phyloP scores from a whole-genome alignment of 768 basidiomycete species.

The Boletus rufocinnamomeus region DNA sequence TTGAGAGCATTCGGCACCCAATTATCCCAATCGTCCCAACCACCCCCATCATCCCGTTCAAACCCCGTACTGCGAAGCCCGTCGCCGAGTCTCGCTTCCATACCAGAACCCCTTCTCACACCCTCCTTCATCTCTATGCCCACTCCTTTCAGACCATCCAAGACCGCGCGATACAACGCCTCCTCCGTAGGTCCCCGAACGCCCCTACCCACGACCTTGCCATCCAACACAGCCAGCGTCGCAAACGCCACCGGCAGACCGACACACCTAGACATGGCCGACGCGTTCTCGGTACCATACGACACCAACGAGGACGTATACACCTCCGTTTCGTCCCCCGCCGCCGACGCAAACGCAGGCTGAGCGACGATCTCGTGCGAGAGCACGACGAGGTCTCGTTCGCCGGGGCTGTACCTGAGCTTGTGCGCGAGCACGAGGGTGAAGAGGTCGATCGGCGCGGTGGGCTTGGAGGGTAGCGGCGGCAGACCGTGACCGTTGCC shows the following conservation, averaged over 20 bases:
- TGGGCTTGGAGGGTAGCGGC: slow-evolving; percentile 43
- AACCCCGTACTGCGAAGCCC: slow-evolving; percentile 22
- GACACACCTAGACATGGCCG: slow-evolving; percentile 91
- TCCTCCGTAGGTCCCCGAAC: slow-evolving; percentile 67
- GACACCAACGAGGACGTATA: slow-evolving; percentile 68
- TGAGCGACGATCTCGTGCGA: slow-evolving; percentile 75
- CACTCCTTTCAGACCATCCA: slow-evolving; percentile 57
- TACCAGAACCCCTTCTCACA: slow-evolving; percentile 43
- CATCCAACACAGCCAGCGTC: slow-evolving; percentile 69
- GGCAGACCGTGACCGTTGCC: no score
- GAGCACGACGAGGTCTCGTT: slow-evolving; percentile 87
- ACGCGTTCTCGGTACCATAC: slow-evolving; percentile 58
- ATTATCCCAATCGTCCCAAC: background rate
- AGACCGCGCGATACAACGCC: slow-evolving; percentile 61
- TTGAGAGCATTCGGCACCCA: background rate
- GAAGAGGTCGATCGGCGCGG: slow-evolving; percentile 71
- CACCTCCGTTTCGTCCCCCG: slow-evolving; percentile 47
- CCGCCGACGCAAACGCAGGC: no score
- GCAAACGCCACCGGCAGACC: slow-evolving; percentile 88
- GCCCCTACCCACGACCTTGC: slow-evolving; percentile 51
- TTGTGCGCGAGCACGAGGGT: slow-evolving; percentile 70
- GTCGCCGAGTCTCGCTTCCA: slow-evolving; percentile 41
- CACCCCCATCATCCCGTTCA: background rate
- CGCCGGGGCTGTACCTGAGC: slow-evolving; percentile 65
- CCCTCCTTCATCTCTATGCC: slow-evolving; percentile 44